phyloP scores from a whole-genome alignment of 192 early-diverging fungal genomes.

The Lobulomyces angularis region DNA sequence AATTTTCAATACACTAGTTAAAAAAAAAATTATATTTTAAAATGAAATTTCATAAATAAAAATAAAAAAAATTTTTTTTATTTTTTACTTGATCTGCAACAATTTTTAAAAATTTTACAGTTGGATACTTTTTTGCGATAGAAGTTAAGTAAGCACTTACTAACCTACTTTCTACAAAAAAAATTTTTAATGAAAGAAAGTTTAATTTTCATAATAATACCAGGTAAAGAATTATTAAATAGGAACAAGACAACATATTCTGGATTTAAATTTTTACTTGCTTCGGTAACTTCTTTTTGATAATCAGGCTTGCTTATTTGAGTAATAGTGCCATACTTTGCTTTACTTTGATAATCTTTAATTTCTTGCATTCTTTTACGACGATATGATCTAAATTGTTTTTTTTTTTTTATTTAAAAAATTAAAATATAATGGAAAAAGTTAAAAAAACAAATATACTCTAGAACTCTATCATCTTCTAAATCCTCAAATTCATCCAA shows the following conservation, averaged over 20 bases:
- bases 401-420: background rate
- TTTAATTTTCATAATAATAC: background rate
- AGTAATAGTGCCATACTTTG: slow-evolving; percentile 71
- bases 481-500: slow-evolving; percentile 88
- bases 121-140: slow-evolving; percentile 60
- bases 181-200: too few relatives aligned
- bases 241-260: background rate
- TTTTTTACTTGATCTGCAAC: too few relatives aligned
- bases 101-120: slow-evolving; percentile 91
- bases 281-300: slow-evolving; percentile 74
- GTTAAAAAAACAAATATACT: slow-evolving; percentile 42
- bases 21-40: too few relatives aligned
- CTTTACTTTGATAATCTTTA: slow-evolving; percentile 49
- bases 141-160: slow-evolving; percentile 62
- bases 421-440: slow-evolving; percentile 2
- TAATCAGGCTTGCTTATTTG: slow-evolving; percentile 94
- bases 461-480: slow-evolving; percentile 75
- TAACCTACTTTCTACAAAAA: slow-evolving; percentile 73
- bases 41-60: too few relatives aligned
- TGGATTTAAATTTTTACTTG: slow-evolving; percentile 52
- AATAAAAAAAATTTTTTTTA: too few relatives aligned
- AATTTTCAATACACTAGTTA: slow-evolving; percentile 92
- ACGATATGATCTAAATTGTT: slow-evolving; percentile 32
- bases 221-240: background rate
- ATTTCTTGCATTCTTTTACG: slow-evolving; percentile 73